A percentile compares a stretch with the other conserved stretches of the same genome.
Evolutionary conservation across 164 flowering plant species (phyloP).

Genomic region (Macadamia tetraphylla): DNA sequence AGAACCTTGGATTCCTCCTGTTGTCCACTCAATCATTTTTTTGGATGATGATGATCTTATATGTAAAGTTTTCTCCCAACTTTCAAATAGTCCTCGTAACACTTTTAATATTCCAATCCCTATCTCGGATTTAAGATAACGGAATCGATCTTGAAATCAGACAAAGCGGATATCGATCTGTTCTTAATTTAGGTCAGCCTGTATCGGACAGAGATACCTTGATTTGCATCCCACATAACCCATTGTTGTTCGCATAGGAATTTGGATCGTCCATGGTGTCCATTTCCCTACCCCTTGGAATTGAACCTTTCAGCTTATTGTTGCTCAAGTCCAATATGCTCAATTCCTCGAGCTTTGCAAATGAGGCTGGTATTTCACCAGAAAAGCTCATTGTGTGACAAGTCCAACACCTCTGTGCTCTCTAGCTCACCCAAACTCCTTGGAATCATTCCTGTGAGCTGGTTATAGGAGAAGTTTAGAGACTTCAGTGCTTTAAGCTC

Average conservation of each 20-base stretch:
- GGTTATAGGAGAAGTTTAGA: constrained; percentile 41
- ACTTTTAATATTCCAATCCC: too few species aligned
- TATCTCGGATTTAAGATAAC: too few species aligned
- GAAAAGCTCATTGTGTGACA: constrained; percentile 40
- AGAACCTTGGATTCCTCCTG: too few species aligned
- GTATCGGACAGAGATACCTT: too few species aligned
- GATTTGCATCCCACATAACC: constrained; percentile 45
- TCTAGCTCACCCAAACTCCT: constrained; percentile 32
- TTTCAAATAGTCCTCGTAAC: too few species aligned
- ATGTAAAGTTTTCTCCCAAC: too few species aligned
- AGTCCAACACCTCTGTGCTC: constrained; percentile 39
- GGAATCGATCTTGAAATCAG: too few species aligned
- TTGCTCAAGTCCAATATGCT: constrained; percentile 33
- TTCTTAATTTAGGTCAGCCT: too few species aligned
- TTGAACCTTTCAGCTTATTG: constrained; percentile 31
- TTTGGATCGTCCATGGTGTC: constrained; percentile 30
- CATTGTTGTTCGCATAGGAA: constrained; percentile 41
- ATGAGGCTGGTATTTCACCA: constrained; percentile 35
- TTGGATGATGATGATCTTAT: too few species aligned
- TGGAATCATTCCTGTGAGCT: constrained; percentile 36
- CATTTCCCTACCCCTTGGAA: constrained; percentile 39
- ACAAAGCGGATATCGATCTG: too few species aligned
- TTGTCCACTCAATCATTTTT: too few species aligned
- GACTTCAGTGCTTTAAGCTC: constrained; percentile 32
- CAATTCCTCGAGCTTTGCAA: constrained; percentile 28